Conservation (phyloP, 108 stramenopile species). For the Licmophora abbreviata region DNA sequence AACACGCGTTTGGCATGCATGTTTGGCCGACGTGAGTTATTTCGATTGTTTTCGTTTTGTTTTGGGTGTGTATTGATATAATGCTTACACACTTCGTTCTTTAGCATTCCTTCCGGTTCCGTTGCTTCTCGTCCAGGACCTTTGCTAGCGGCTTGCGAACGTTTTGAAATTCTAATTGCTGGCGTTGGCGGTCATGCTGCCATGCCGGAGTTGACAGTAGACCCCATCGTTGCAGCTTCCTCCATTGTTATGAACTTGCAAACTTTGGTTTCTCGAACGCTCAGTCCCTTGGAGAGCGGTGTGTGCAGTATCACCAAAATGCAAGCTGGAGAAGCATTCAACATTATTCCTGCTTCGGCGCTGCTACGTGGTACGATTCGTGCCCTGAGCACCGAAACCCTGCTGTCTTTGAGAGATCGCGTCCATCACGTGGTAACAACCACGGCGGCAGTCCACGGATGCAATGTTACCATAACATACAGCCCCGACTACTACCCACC, state of each 20-base stretch:
- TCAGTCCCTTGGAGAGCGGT: slow-evolving; percentile 69
- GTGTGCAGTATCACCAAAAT: slow-evolving; percentile 65
- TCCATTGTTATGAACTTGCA: slow-evolving; percentile 81
- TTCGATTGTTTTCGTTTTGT: neutral
- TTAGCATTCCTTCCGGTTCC: slow-evolving; percentile 50
- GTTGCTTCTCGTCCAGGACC: slow-evolving; percentile 77
- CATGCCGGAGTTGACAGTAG: slow-evolving; percentile 76
- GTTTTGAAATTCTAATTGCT: slow-evolving; percentile 65
- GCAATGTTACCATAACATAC: slow-evolving; percentile 53
- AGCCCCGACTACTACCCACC: slow-evolving; percentile 81
- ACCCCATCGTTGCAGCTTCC: slow-evolving; percentile 81
- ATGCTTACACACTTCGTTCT: too few relatives aligned
- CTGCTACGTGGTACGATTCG: slow-evolving; percentile 78
- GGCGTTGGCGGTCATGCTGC: slow-evolving; percentile 94
- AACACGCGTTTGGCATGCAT: slow-evolving; percentile 80
- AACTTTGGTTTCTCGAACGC: slow-evolving; percentile 63
- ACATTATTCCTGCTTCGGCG: slow-evolving; percentile 68
- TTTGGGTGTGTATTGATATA: neutral
- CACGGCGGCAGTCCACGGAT: slow-evolving; percentile 68
- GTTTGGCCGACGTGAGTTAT: slow-evolving; percentile 46
- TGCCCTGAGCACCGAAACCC: slow-evolving; percentile 63
- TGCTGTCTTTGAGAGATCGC: slow-evolving; percentile 37
- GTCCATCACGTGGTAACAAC: slow-evolving; percentile 49
- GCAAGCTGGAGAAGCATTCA: slow-evolving; percentile 67
- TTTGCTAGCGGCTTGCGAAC: slow-evolving; percentile 75